These are phyloP conservation scores for Apiospora sp. DNA, from an alignment of 2,329 filamentous ascomycete genomes.

Conservation along the genomic window DNA sequence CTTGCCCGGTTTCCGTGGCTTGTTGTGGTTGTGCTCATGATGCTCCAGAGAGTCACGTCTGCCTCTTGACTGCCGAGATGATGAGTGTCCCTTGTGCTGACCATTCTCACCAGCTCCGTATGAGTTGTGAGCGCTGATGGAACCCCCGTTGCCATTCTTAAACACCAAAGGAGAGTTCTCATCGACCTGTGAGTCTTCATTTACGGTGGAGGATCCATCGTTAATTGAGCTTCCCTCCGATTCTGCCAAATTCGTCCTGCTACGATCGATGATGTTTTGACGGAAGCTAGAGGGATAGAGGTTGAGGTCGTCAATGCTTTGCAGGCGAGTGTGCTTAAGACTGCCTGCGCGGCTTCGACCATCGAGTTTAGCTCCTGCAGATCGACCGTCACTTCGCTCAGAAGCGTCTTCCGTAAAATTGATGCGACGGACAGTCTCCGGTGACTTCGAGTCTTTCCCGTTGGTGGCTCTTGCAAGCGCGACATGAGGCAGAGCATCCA, in stretches of 20 bases:
- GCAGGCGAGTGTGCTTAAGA: constrained; percentile 64
- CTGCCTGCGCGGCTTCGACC: constrained; percentile 56
- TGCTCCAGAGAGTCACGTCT: constrained; percentile 66
- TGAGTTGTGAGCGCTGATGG: constrained; percentile 35
- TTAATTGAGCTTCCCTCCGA: constrained; percentile 63
- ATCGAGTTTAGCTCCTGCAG: constrained; percentile 42
- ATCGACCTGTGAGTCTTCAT: constrained; percentile 41
- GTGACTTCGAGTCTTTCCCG: constrained; percentile 36
- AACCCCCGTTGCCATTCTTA: constrained; percentile 29
- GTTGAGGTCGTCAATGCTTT: constrained; percentile 76
- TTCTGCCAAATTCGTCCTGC: constrained; percentile 66
- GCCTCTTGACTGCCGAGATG: constrained; percentile 38
- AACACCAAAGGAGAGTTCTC: constrained; percentile 50
- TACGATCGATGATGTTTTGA: constrained; percentile 91
- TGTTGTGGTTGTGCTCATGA: constrained; percentile 79
- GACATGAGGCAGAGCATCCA: constrained; percentile 70
- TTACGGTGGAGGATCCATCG: constrained; percentile 49
- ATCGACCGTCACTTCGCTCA: constrained; percentile 39
- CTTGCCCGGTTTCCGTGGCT: constrained; percentile 63
- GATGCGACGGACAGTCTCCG: constrained; percentile 49
- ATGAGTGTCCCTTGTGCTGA: constrained; percentile 40
- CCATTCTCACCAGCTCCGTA: constrained; percentile 31
- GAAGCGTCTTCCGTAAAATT: constrained; percentile 47
- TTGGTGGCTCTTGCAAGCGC: constrained; percentile 58
- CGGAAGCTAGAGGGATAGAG: constrained; percentile 91